Base-by-base conservation (phyloP, 768 basidiomycete species). In the Tephrocybe rancida region DNA sequence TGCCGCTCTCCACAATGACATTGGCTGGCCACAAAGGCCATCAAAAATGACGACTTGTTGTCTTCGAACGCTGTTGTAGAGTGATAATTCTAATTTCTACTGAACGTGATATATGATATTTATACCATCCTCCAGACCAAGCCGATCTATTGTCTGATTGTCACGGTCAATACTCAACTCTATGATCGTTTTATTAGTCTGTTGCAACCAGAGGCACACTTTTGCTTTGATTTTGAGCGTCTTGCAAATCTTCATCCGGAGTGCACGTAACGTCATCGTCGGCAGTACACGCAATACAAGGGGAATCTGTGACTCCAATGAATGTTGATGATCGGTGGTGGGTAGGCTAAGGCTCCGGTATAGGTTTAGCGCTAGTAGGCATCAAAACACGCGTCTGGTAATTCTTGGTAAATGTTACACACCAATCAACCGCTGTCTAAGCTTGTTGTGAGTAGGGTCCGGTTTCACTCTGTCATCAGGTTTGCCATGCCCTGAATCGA, bases 191-290 rank as follows among this genome's bases (percentile, higher is more conserved):
- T 75, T 75, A 60, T 85, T 79, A 18, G 69, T 66, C 75, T 88
- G 77, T 39, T 70, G 71, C 38, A 87, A 65, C 84, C 85, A 90
- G 27, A 91, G 61, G 43, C 62, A 63, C 18, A 85, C 60, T 14
- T 65, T 67, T 30, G 62, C 67, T 32, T 66, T 64, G 54, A 67
- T 64, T 53, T 69, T 76, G 56, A 74, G 35, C 3, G 71, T 64
- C 63, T 89, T 92, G 35, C 77, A 71, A 41, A 86, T 63, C 63
- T 90, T 93, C 51, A 80, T 67, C 44, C 86, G 81, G 50, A 94
- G 74, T n/a, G 74, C 67, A 35, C 78, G 80, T 21, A 92, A 63
- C 14, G 82, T 72, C 87, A 92, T 90, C 3, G 79, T 84, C 39
- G 86, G 84, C 14, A 94, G 73, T 0, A 86, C 81, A 29, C 78